These are phyloP conservation scores for Trametes pubescens DNA, from an alignment of 1,284 basidiomycete species.

Conservation along the genomic window DNA sequence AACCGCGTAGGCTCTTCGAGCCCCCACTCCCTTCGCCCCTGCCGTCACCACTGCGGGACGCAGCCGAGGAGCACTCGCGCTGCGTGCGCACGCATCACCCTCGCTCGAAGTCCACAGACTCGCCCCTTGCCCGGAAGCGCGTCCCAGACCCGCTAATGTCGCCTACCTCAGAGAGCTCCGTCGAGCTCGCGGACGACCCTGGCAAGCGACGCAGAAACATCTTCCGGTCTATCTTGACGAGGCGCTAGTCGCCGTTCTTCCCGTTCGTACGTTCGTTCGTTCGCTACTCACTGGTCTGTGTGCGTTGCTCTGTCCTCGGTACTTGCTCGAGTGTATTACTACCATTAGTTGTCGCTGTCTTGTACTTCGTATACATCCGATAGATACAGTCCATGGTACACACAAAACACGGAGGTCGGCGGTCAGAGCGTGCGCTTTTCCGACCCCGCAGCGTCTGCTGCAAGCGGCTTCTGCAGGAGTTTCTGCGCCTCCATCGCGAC, in stretches of 20 bases:
- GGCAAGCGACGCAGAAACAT: slow-evolving; percentile 35
- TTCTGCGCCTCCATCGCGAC: slow-evolving; percentile 86
- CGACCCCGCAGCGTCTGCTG: slow-evolving; percentile 25
- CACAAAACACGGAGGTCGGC: slow-evolving; percentile 15
- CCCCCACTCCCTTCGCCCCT: slow-evolving; percentile 23
- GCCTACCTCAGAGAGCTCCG: slow-evolving; percentile 19
- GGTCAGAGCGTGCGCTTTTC: slow-evolving; percentile 27
- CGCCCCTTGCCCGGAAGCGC: slow-evolving; percentile 30
- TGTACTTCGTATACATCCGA: slow-evolving; percentile 38
- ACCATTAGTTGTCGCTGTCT: slow-evolving; percentile 37
- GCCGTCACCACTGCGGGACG: slow-evolving; percentile 14
- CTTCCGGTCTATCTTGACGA: slow-evolving; percentile 36
- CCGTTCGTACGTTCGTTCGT: slow-evolving; percentile 4
- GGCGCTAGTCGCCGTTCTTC: slow-evolving; percentile 25
- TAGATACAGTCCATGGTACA: slow-evolving; percentile 35
- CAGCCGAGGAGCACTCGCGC: slow-evolving; percentile 16
- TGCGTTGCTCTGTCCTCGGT: slow-evolving; percentile 11
- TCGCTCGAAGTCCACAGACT: slow-evolving; percentile 38
- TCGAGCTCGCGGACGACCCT: slow-evolving; percentile 30
- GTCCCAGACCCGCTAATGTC: slow-evolving; percentile 24
- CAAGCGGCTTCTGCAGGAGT: slow-evolving; percentile 66
- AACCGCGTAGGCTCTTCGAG: slow-evolving; percentile 26
- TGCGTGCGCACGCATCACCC: slow-evolving; percentile 27
- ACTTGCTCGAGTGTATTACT: slow-evolving; percentile 29
- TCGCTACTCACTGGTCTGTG: background rate